A percentile compares a stretch with the other conserved stretches of the same genome.
Conservation (phyloP, 2,329 filamentous ascomycete genomes). For the Sporothrix humicola region DNA sequence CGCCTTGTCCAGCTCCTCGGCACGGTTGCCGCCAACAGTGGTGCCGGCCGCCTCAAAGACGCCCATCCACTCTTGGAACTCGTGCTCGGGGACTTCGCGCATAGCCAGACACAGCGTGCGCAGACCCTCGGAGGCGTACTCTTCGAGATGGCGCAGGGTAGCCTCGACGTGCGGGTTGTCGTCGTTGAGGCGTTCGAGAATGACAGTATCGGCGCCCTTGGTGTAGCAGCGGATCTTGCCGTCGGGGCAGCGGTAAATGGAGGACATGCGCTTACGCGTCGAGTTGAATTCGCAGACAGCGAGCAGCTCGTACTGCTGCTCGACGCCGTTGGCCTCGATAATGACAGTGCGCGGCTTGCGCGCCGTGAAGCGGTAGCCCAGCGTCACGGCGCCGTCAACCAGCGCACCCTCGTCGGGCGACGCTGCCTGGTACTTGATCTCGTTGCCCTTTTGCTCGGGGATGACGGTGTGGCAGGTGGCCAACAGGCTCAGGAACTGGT, state of each 20-base stretch:
- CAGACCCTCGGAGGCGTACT: conserved; percentile 95
- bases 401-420: conserved; percentile 97
- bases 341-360: conserved; percentile 88
- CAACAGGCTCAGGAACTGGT: conserved; percentile 87
- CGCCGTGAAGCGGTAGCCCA: conserved; percentile 90
- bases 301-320: conserved; percentile 84
- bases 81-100: conserved; percentile 87
- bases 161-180: conserved; percentile 85
- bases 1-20: conserved; percentile 95
- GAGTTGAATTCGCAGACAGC: conserved; percentile 99
- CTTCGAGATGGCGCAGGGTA: conserved; percentile 95
- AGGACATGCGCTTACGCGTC: conserved; percentile 95
- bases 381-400: conserved; percentile 82
- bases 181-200: conserved; percentile 83
- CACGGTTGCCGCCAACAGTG: conserved; percentile 88
- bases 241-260: conserved; percentile 94
- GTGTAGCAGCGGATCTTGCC: conserved; percentile 93
- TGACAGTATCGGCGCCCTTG: conserved; percentile 97
- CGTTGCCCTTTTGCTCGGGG: conserved; percentile 79
- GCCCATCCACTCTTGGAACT: conserved; percentile 84
- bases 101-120: conserved; percentile 93
- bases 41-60: conserved; percentile 88
- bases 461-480: conserved; percentile 97
- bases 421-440: conserved; percentile 97
- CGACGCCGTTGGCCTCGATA: conserved; percentile 74